phyloP scores from a whole-genome alignment of 2,329 filamentous ascomycete species.

The Colletotrichum ledebouriae region DNA sequence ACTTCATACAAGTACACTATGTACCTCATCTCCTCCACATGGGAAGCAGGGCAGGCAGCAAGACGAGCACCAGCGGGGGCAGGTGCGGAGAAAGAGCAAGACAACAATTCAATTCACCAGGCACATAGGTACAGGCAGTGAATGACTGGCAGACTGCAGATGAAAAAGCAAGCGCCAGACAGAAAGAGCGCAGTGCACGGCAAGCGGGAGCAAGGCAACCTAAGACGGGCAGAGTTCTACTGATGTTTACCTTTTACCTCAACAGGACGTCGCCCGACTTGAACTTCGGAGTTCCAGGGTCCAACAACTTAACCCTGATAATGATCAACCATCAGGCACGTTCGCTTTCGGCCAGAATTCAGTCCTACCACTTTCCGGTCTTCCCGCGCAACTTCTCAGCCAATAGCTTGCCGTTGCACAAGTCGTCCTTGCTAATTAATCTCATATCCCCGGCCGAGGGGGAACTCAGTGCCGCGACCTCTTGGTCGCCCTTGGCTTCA shows the following conservation, averaged over 20 bases:
- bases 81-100: slow-evolving; percentile 5
- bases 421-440: slow-evolving; percentile 15
- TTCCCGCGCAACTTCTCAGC: slow-evolving; percentile 8
- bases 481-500: slow-evolving; percentile 8
- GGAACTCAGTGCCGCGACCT: background rate
- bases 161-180: background rate
- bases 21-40: no score
- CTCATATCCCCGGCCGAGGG: background rate
- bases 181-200: no score
- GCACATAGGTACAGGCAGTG: background rate
- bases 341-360: slow-evolving; percentile 10
- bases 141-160: background rate
- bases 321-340: slow-evolving; percentile 20
- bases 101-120: background rate
- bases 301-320: slow-evolving; percentile 15
- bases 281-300: slow-evolving; percentile 7
- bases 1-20: no score
- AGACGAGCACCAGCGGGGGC: background rate
- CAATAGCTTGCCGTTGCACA: slow-evolving; percentile 20
- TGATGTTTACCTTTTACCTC: no score
- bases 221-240: background rate
- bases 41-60: no score
- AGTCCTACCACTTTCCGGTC: slow-evolving; percentile 29
- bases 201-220: background rate
- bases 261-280: background rate